Evolutionary conservation across 176 grass and related monocot species (phyloP), one percentile per base, ranked within the genome.

Genomic region (Musa beccarii): DNA sequence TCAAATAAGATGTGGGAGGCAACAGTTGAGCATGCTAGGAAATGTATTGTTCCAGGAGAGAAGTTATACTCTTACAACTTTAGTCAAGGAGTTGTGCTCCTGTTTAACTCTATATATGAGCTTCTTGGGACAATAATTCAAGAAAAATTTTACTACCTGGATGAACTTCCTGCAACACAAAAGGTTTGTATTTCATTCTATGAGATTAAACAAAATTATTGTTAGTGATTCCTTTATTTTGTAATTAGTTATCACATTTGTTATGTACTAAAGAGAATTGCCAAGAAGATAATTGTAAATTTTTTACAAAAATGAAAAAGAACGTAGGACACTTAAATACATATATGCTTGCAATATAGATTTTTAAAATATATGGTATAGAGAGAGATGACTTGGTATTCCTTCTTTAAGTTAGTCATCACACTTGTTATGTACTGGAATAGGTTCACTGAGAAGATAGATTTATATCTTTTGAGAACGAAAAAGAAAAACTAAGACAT

Each of bases 1-100:
- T 93, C 90, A 34, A 93, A 93, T 80, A 93, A 89, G 77, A 93
- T 93, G 90, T 93, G 90, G 90, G 87, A 89, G 1, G 81, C 90
- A 10, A 89, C 87, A 25, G 80, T 87, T 62, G 87, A 87, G 61
- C 90, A 93, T 73, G 90, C 90, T 69, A 81, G 80, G 61, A 85
- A 93, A 78, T 93, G 87, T 74, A 59, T 74, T 56, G 56, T 83
- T 63, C 80, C 82, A 55, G 77, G 81, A 75, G 85, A 87, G 71
- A 93, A 85, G 82, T 56, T 93, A 59, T 89, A 89, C 87, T 93
- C 85, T 12, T 89, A 89, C 56, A 85, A 78, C 79, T 81, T 73
- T 79, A 82, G 76, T 8, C 85, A 85, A 55, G 90, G 85, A 9
- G 72, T 89, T 57, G 24, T 87, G 0, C 90, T 89, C 23, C 77